Evolutionary conservation across 2,329 filamentous ascomycete species (phyloP).

Genomic region (Diaporthe vaccinii): DNA sequence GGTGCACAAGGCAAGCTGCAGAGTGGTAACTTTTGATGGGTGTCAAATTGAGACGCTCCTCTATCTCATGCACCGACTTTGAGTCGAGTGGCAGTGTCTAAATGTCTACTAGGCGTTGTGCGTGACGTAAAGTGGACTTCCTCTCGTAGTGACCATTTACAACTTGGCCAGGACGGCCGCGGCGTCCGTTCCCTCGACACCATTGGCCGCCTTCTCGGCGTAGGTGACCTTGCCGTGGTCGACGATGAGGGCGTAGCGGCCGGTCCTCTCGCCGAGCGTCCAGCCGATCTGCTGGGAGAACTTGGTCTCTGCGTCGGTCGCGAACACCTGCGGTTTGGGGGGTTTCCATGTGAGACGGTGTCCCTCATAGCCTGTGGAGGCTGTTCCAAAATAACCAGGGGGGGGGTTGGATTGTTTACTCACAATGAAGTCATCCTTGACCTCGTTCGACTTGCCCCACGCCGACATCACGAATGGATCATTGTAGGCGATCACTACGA

Average conservation of each 20-base stretch:
- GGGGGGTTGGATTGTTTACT: slow-evolving; percentile 45
- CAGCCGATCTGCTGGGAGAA: slow-evolving; percentile 87
- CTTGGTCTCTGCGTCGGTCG: slow-evolving; percentile 75
- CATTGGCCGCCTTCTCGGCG: slow-evolving; percentile 75
- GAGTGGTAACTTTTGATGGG: neutral
- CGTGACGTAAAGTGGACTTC: slow-evolving; percentile 20
- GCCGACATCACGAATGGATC: slow-evolving; percentile 90
- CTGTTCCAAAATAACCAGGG: neutral
- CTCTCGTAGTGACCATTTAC: slow-evolving; percentile 49
- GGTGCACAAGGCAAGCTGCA: neutral
- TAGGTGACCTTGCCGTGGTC: slow-evolving; percentile 89
- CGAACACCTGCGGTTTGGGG: slow-evolving; percentile 71
- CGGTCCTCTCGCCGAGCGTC: slow-evolving; percentile 80
- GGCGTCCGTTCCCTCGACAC: slow-evolving; percentile 62
- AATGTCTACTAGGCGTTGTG: slow-evolving; percentile 1
- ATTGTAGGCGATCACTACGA: slow-evolving; percentile 87
- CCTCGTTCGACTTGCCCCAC: slow-evolving; percentile 89
- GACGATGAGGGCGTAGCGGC: slow-evolving; percentile 83
- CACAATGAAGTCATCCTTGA: slow-evolving; percentile 76
- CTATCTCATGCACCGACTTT: slow-evolving; percentile 14
- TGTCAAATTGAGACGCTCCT: slow-evolving; percentile 21
- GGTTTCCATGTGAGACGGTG: slow-evolving; percentile 22
- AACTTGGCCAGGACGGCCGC: slow-evolving; percentile 68
- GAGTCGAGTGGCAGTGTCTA: slow-evolving; percentile 34
- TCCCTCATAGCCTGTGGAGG: neutral